Evolutionary conservation across 1,284 basidiomycete species (phyloP).

Genomic region (Cryptococcus hybrid): DNA sequence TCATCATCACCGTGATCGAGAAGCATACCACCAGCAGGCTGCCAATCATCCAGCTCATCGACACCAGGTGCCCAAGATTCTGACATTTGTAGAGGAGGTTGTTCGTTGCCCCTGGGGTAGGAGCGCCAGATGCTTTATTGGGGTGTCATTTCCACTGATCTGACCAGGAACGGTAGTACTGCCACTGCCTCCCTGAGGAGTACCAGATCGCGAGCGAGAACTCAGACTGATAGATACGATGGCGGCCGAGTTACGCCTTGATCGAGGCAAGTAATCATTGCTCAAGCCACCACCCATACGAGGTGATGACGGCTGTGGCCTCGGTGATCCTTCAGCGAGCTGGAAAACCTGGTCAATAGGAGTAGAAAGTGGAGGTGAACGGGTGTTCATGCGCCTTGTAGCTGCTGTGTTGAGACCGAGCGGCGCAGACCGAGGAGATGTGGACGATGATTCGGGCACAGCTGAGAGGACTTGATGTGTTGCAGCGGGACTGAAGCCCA

Average conservation of each 20-base stretch:
- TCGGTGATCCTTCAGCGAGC: background rate
- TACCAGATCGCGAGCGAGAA: slow-evolving; percentile 41
- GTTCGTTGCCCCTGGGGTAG: slow-evolving; percentile 1
- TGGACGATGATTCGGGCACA: slow-evolving; percentile 11
- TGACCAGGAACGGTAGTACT: slow-evolving; percentile 14
- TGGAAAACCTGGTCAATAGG: slow-evolving; percentile 25
- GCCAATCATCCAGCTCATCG: slow-evolving; percentile 42
- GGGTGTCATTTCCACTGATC: slow-evolving; percentile 34
- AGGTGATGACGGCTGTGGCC: slow-evolving; percentile 1
- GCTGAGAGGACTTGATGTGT: slow-evolving; percentile 12
- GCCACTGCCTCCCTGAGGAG: slow-evolving; percentile 31
- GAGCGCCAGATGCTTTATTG: slow-evolving; percentile 31
- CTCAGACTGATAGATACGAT: slow-evolving; percentile 45
- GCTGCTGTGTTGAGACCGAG: slow-evolving; percentile 8
- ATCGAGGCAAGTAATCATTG: slow-evolving; percentile 25
- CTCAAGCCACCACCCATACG: slow-evolving; percentile 12
- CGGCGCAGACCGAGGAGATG: slow-evolving; percentile 8
- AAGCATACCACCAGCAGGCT: slow-evolving; percentile 41
- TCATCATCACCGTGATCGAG: slow-evolving; percentile 33
- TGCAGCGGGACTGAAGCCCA: slow-evolving; percentile 20
- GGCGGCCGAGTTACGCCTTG: slow-evolving; percentile 41
- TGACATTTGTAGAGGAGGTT: slow-evolving; percentile 22
- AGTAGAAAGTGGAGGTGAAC: slow-evolving; percentile 25
- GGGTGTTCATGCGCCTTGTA: slow-evolving; percentile 8
- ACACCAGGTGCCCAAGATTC: slow-evolving; percentile 26